These are phyloP conservation scores for Oemleria cerasiformis DNA, from an alignment of 306 rosid genomes.

Conservation along the genomic window DNA sequence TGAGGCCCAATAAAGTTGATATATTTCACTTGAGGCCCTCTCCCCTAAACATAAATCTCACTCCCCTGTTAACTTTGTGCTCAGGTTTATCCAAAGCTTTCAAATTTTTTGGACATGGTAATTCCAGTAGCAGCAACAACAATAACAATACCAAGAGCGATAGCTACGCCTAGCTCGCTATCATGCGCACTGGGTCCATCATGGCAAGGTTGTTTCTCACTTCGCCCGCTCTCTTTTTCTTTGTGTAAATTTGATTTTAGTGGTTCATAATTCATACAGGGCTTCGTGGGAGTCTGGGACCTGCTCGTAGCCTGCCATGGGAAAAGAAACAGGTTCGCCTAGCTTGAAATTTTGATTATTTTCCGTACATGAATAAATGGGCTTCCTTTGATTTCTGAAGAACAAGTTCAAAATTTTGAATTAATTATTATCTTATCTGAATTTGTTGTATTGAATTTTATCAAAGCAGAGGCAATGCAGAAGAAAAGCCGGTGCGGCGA, in stretches of 20 bases:
- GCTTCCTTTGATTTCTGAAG: not conserved
- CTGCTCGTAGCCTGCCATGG: slow-evolving; percentile 28
- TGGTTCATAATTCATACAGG: slow-evolving; percentile 21
- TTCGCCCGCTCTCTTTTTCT: not conserved
- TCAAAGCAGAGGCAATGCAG: slow-evolving; percentile 44
- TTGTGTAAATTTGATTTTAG: not conserved
- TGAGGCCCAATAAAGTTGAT: not conserved
- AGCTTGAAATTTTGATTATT: not conserved
- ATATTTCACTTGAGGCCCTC: not conserved
- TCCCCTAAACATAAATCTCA: not conserved
- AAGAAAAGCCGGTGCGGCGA: slow-evolving; percentile 29
- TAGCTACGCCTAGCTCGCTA: slow-evolving; percentile 9
- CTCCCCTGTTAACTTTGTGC: not conserved
- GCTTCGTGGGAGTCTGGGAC: slow-evolving; percentile 17
- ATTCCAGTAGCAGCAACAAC: not conserved
- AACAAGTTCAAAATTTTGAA: not conserved
- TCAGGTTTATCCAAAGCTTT: not conserved
- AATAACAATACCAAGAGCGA: not conserved
- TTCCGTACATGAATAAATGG: not conserved
- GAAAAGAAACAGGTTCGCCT: slow-evolving; percentile 40
- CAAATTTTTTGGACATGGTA: slow-evolving; percentile 14
- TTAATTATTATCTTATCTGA: not conserved
- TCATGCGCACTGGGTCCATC: slow-evolving; percentile 11
- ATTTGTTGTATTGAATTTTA: not conserved
- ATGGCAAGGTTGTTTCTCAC: slow-evolving; percentile 9